Evolutionary conservation across 768 basidiomycete genomes (phyloP), one percentile per base, ranked within the genome.

Genomic region (Tricholoma hemisulphureum): DNA sequence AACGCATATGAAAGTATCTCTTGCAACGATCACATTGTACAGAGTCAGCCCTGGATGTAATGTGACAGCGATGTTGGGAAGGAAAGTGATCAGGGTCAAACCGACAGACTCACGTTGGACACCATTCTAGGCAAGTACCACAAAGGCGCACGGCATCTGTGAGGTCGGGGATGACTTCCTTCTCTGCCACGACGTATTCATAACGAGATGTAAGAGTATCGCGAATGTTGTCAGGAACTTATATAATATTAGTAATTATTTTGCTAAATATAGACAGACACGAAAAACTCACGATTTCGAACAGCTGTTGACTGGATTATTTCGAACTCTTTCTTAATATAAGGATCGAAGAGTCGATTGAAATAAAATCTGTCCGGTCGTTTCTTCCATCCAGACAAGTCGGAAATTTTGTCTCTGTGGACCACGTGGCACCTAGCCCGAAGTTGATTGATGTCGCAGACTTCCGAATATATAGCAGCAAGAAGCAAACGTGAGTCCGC

Each of bases 291-390:
- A 98, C 96, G 77, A 71, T 99, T 99, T 57, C 88, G 84, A 60
- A 97, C 88, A 65, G 88, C 91, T 37, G 83, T 83, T 28, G 93
- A 84, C 59, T 89, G 87, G 53, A 99, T 88, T 64, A 98, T 90
- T 71, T 98, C 97, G 72, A 96, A 98, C 75, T 98, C 95, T 72
- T 92, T 91, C 78, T 96, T 95, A 75, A 98, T 93, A 74, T 96
- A 98, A 53, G 95, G 94, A 77, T 98, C 96, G 70, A 96, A 99
- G 26, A 98, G 81, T 66, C 91, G 87, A 66, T 87, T 87, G 80
- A 95, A 99, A 79, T 95, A 97, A 80, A 99, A 99, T 62, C 92
- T 85, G 73, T 99, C 96, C 2, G 91, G 89, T 43, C 87, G 83
- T 72, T 91, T 92, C 78, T 95, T 98, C 93, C 93, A 98, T 6